Evolutionary conservation across 331 rosid species (phyloP).

Genomic region (Rhamnella rubrinervis): DNA sequence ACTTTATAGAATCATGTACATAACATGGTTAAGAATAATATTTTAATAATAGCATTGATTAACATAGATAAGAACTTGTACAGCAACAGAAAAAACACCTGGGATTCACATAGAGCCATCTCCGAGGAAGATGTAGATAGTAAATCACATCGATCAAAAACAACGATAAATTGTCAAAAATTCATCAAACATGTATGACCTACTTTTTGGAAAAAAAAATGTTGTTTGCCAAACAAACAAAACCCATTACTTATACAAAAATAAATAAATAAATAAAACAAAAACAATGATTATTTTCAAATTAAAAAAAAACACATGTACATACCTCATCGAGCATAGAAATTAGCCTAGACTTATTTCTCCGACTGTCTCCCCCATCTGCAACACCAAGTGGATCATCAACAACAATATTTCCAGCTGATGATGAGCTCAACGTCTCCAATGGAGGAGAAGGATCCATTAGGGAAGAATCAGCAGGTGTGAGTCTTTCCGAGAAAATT

Average conservation of each 20-base stretch:
- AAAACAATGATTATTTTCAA: too few relatives aligned
- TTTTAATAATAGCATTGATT: not conserved
- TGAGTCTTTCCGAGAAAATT: constrained; percentile 23
- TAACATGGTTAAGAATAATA: not conserved
- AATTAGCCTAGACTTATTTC: constrained; percentile 57
- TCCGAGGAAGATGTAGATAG: constrained; percentile 12
- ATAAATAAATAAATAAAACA: too few relatives aligned
- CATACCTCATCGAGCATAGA: constrained; percentile 83
- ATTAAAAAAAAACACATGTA: not conserved
- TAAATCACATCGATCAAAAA: constrained; percentile 10
- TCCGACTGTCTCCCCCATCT: constrained; percentile 38
- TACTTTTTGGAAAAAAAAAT: too few relatives aligned
- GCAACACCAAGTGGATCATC: constrained; percentile 36
- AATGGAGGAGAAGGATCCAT: constrained; percentile 38
- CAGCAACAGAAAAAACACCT: constrained; percentile 6
- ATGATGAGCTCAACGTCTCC: constrained; percentile 26
- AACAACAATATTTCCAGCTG: constrained; percentile 1
- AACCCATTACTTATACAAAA: not conserved
- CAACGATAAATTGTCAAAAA: not conserved
- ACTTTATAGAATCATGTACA: too few relatives aligned
- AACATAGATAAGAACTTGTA: not conserved
- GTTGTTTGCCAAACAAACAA: not conserved
- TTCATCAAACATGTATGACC: not conserved
- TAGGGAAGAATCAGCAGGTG: constrained; percentile 32
- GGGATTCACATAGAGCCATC: constrained; percentile 16